These are phyloP conservation scores for Arachis monticola DNA, from an alignment of 331 rosid genomes.

Conservation along the genomic window DNA sequence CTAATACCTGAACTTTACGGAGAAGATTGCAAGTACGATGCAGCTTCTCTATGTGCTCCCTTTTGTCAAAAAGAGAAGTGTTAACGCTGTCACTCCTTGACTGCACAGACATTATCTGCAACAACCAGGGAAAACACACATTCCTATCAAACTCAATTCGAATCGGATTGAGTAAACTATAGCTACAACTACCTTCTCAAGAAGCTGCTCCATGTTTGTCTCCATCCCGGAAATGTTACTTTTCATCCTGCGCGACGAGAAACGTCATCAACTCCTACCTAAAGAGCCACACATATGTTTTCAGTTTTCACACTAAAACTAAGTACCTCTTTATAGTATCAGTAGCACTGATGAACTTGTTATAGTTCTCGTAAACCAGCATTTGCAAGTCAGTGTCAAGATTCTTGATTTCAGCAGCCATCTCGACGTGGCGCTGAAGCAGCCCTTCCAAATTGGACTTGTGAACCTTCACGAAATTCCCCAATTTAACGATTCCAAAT, in stretches of 20 bases:
- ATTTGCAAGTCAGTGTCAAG: constrained; percentile 95
- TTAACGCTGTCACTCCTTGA: constrained; percentile 90
- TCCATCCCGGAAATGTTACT: constrained; percentile 95
- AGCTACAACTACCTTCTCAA: constrained; percentile 60
- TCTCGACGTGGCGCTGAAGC: constrained; percentile 73
- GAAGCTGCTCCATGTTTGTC: constrained; percentile 89
- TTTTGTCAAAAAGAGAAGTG: constrained; percentile 78
- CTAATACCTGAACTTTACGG: constrained; percentile 89
- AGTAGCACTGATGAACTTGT: constrained; percentile 88
- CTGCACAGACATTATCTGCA: constrained; percentile 93
- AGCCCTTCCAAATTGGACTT: constrained; percentile 83
- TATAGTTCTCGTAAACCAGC: constrained; percentile 94
- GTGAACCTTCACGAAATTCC: constrained; percentile 49
- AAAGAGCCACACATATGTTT: neutral
- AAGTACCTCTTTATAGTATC: constrained; percentile 82
- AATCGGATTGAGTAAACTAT: neutral
- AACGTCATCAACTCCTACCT: neutral
- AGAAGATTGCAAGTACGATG: constrained; percentile 88
- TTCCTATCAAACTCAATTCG: constrained; percentile 25
- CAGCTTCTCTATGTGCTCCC: constrained; percentile 89
- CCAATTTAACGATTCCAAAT: neutral
- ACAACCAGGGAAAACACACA: neutral
- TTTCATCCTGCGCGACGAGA: constrained; percentile 68
- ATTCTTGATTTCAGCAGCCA: constrained; percentile 97
- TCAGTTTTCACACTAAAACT: neutral